These are phyloP conservation scores for Akanthomyces dipterigenus DNA, from an alignment of 2,329 filamentous ascomycete species.

Conservation along the genomic window DNA sequence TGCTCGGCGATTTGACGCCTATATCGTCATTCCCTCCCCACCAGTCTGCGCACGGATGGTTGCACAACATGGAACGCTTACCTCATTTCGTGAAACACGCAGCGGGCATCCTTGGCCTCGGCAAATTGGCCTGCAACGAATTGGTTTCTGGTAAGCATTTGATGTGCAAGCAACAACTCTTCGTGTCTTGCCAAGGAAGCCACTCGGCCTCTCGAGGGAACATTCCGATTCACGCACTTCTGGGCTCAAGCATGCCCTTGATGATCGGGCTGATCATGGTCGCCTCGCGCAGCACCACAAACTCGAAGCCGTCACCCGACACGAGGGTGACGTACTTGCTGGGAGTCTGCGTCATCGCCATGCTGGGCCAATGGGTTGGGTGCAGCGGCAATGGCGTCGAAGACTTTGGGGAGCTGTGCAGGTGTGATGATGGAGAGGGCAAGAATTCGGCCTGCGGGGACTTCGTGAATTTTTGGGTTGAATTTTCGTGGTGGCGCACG, in stretches of 20 bases:
- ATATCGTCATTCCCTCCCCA: constrained; percentile 29
- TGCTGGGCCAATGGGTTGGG: constrained; percentile 8
- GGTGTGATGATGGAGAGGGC: constrained; percentile 2
- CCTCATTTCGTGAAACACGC: constrained; percentile 68
- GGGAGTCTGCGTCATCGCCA: constrained; percentile 16
- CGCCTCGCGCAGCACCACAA: constrained; percentile 65
- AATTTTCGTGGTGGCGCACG: constrained; percentile 2
- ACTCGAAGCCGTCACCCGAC: constrained; percentile 70
- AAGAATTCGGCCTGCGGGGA: neutral
- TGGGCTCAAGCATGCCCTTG: constrained; percentile 66
- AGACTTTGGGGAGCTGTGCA: constrained; percentile 2
- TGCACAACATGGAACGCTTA: constrained; percentile 34
- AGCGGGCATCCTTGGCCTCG: constrained; percentile 58
- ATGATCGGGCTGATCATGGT: constrained; percentile 64
- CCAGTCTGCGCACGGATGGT: constrained; percentile 6
- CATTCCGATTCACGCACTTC: constrained; percentile 39
- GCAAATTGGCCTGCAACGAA: constrained; percentile 49
- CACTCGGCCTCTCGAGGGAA: constrained; percentile 19
- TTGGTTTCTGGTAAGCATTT: constrained; percentile 8
- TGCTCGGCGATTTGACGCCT: constrained; percentile 30
- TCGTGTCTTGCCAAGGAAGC: neutral
- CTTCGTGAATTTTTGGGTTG: neutral
- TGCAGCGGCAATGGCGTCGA: constrained; percentile 10
- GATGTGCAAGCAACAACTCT: constrained; percentile 13
- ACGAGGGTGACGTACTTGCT: constrained; percentile 73